phyloP scores from a whole-genome alignment of 23 red algal species.

The Gracilariopsis chorda region DNA sequence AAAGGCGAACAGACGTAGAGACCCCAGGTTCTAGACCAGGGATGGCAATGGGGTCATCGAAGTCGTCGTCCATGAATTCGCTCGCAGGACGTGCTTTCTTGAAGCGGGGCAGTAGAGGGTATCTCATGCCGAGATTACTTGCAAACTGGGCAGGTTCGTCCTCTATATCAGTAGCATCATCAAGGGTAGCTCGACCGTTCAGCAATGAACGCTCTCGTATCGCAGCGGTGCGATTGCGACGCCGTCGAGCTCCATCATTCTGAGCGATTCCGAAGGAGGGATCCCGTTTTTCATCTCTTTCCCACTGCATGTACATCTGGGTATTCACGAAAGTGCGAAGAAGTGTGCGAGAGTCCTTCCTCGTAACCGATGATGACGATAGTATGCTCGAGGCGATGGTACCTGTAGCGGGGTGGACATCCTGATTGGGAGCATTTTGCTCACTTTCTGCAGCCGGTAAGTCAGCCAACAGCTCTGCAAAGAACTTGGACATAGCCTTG shows the following conservation, averaged over 20 bases:
- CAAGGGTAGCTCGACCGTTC: not conserved
- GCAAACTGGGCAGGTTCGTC: not conserved
- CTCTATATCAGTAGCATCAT: constrained; percentile 2
- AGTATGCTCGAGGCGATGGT: not conserved
- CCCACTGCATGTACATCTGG: constrained; percentile 67
- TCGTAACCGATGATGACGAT: not conserved
- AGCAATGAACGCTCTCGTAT: not conserved
- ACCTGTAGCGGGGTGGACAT: not conserved
- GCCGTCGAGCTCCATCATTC: not conserved
- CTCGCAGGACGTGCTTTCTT: not conserved
- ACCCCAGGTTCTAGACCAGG: not conserved
- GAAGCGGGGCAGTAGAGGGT: not conserved
- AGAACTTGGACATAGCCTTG: constrained; percentile 56
- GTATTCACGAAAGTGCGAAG: not conserved
- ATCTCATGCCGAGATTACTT: not conserved
- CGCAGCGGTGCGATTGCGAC: not conserved
- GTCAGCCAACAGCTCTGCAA: constrained; percentile 47
- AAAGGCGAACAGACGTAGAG: not conserved
- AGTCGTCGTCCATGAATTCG: not conserved
- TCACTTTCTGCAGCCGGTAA: not conserved
- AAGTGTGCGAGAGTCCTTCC: not conserved
- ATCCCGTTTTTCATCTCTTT: constrained; percentile 18
- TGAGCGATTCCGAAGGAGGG: not conserved
- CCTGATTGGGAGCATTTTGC: not conserved
- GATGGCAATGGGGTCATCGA: not conserved